A percentile compares a stretch with the other conserved stretches of the same genome.
Conservation (phyloP, 2,329 filamentous ascomycete genomes). For the Fusarium sp. region DNA sequence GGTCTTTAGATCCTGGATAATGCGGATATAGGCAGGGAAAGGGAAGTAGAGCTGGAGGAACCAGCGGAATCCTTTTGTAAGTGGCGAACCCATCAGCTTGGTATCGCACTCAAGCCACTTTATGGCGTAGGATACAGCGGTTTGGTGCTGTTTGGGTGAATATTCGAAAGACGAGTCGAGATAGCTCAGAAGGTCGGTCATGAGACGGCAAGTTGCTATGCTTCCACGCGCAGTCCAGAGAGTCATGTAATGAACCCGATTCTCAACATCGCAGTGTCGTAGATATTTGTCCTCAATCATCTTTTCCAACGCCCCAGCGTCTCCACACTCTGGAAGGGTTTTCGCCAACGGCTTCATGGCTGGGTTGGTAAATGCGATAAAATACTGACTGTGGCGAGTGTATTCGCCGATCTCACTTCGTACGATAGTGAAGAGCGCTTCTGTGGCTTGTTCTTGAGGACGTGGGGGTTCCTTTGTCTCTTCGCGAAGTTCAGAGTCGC, state of each 20-base stretch:
- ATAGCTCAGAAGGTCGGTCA: conserved; percentile 62
- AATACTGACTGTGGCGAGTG: conserved; percentile 53
- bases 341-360: conserved; percentile 49
- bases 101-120: conserved; percentile 58
- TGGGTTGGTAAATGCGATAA: conserved; percentile 56
- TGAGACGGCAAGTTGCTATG: conserved; percentile 65
- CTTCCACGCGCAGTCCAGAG: conserved; percentile 57
- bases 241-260: conserved; percentile 60
- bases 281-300: conserved; percentile 65
- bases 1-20: conserved; percentile 54
- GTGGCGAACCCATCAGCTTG: conserved; percentile 50
- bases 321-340: conserved; percentile 40
- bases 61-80: conserved; percentile 57
- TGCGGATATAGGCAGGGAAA: conserved; percentile 58
- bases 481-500: conserved; percentile 62
- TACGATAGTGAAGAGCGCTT: conserved; percentile 60
- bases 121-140: conserved; percentile 52
- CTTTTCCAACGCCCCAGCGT: conserved; percentile 53
- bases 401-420: conserved; percentile 59
- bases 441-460: conserved; percentile 53
- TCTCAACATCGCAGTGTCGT: conserved; percentile 55
- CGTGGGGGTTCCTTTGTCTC: conserved; percentile 57
- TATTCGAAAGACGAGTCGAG: conserved; percentile 38
- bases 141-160: conserved; percentile 51
- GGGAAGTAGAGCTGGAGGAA: conserved; percentile 57